phyloP scores from a whole-genome alignment of 2,329 filamentous ascomycete species.

The Colletotrichum scovillei region DNA sequence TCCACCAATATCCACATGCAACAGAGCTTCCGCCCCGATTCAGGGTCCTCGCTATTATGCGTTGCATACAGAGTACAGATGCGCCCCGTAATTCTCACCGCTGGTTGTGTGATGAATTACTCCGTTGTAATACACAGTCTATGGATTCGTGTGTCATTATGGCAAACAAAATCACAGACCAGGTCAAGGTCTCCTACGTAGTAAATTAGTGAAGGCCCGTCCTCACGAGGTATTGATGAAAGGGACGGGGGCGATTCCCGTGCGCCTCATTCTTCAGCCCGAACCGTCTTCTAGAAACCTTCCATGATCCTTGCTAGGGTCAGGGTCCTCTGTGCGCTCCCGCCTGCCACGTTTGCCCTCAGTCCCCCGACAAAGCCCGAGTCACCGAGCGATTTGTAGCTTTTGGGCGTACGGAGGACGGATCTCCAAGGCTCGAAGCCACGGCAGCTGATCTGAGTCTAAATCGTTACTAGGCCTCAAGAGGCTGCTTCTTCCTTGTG shows the following conservation, averaged over 20 bases:
- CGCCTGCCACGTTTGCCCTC: slow-evolving; percentile 23
- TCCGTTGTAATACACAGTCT: not conserved
- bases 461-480: not conserved
- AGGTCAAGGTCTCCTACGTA: slow-evolving; percentile 18
- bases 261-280: slow-evolving; percentile 29
- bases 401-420: not conserved
- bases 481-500: not conserved
- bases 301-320: slow-evolving; percentile 30
- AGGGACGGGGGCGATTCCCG: slow-evolving; percentile 14
- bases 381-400: not conserved
- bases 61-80: not conserved
- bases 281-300: slow-evolving; percentile 34
- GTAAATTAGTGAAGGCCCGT: slow-evolving; percentile 13
- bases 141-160: not conserved
- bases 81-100: slow-evolving; percentile 16
- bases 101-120: slow-evolving; percentile 18
- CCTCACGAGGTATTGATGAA: slow-evolving; percentile 12
- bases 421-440: not conserved
- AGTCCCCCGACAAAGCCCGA: slow-evolving; percentile 1
- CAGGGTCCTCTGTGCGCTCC: slow-evolving; percentile 31
- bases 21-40: slow-evolving; percentile 12
- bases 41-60: slow-evolving; percentile 30
- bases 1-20: slow-evolving; percentile 5
- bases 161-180: slow-evolving; percentile 7
- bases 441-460: not conserved